Evolutionary conservation across 2,329 filamentous ascomycete species (phyloP).

Genomic region (Diaporthe aspalathi): DNA sequence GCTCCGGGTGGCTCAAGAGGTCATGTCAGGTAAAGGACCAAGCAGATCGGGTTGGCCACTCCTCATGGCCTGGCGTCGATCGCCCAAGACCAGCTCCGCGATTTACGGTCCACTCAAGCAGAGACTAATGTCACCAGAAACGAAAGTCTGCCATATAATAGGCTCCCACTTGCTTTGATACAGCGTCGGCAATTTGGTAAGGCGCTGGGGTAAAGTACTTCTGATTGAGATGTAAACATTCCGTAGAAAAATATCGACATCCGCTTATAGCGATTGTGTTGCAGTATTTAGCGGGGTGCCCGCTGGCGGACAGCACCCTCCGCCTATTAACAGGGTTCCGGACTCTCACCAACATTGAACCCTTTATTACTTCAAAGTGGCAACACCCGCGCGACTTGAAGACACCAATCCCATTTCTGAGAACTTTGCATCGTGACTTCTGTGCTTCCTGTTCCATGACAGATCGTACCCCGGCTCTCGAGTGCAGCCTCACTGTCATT

Average conservation of each 20-base stretch:
- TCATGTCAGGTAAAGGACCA: slow-evolving; percentile 2
- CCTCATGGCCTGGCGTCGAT: slow-evolving; percentile 7
- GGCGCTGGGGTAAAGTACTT: background rate
- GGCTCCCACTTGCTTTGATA: background rate
- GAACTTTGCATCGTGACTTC: background rate
- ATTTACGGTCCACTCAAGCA: background rate
- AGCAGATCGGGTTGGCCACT: background rate
- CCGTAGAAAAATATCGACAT: background rate
- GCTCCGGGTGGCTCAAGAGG: slow-evolving; percentile 10
- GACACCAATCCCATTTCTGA: background rate
- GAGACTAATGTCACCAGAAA: background rate
- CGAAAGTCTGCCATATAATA: background rate
- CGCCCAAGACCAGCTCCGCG: background rate
- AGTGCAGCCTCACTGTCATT: too few relatives aligned
- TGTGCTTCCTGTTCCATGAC: background rate
- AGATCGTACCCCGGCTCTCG: background rate
- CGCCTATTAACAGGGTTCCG: too few relatives aligned
- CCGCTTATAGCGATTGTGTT: background rate
- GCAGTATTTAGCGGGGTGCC: background rate
- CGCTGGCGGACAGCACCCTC: too few relatives aligned
- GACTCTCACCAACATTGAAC: background rate
- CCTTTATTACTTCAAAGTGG: background rate
- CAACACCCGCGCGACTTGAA: background rate
- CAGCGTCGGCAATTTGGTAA: background rate
- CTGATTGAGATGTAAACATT: background rate